A percentile compares a stretch with the other conserved stretches of the same genome.
Conservation (phyloP, 306 rosid genomes). For the Argentina anserina region DNA sequence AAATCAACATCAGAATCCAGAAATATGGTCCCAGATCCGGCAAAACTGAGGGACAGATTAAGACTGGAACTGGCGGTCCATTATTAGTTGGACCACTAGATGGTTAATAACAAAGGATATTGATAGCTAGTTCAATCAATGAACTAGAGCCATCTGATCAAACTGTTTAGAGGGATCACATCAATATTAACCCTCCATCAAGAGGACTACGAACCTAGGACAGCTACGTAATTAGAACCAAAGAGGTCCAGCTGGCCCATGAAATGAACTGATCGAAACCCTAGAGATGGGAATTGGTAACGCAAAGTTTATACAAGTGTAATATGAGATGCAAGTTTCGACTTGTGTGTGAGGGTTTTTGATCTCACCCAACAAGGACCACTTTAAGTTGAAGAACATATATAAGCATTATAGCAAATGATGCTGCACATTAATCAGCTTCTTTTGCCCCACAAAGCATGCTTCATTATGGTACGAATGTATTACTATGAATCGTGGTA, state of each 20-base stretch:
- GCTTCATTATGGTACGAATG: background rate
- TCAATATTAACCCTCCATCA: slow-evolving; percentile 25
- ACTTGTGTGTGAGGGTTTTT: slow-evolving; percentile 26
- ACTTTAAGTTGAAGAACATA: slow-evolving; percentile 23
- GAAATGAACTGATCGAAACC: slow-evolving; percentile 29
- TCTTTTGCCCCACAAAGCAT: background rate
- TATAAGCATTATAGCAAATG: slow-evolving; percentile 38
- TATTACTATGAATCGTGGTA: background rate
- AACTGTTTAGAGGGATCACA: background rate
- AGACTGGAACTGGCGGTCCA: slow-evolving; percentile 44
- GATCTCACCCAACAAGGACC: slow-evolving; percentile 31
- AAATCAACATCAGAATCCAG: background rate
- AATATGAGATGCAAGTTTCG: slow-evolving; percentile 15
- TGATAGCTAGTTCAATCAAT: slow-evolving; percentile 32
- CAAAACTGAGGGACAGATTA: background rate
- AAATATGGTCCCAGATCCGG: background rate
- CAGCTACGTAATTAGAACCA: slow-evolving; percentile 25
- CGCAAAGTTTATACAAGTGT: slow-evolving; percentile 21
- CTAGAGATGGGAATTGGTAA: slow-evolving; percentile 45
- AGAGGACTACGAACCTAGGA: slow-evolving; percentile 19
- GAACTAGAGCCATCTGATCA: slow-evolving; percentile 35
- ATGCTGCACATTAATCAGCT: slow-evolving; percentile 43
- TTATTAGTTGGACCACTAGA: slow-evolving; percentile 34
- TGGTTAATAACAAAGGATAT: background rate
- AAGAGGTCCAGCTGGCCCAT: slow-evolving; percentile 24